Evolutionary conservation across 1,284 basidiomycete species (phyloP), one percentile per base, ranked within the genome.

Genomic region (Ustilago curta): DNA sequence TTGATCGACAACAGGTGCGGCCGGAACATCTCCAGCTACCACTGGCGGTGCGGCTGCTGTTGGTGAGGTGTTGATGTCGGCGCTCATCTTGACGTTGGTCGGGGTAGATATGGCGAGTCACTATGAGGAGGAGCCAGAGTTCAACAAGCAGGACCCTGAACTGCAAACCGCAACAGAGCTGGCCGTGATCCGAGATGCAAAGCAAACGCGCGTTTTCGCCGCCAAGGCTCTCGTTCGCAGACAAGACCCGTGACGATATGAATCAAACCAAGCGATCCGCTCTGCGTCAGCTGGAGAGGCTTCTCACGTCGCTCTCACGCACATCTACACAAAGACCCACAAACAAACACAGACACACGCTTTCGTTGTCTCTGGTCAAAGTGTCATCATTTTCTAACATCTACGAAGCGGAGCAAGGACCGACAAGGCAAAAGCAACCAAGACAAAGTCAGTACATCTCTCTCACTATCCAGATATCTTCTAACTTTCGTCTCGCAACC

Each of bases 61-160:
- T 25, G 25, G 25, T n/a, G 45, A 19, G 16, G 27, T 9, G 9
- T 19, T 18, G n/a, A 48, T 19, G 16, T 32, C 47, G 18, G 29
- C 8, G 29, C 59, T 60, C 59, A 60, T 60, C 35, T 35, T 48
- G 43, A 8, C 9, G 8, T 8, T 23, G 31, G 43, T 32, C 19
- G 8, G 18, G 19, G 31, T 18, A n/a, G 25, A 5, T 19, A 39
- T n/a, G n/a, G n/a, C n/a, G n/a, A n/a, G n/a, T n/a, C n/a, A n/a
- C n/a, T n/a, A n/a, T n/a, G n/a, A n/a, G n/a, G n/a, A n/a, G n/a
- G n/a, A n/a, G n/a, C n/a, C n/a, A n/a, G n/a, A n/a, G n/a, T n/a
- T n/a, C n/a, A n/a, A n/a, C n/a, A n/a, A n/a, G n/a, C n/a, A n/a
- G 57, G 59, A 61, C 54, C 59, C 59, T 60, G 43, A 40, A 21